Evolutionary conservation across 1,284 basidiomycete genomes (phyloP).

Genomic region (Cutaneotrichosporon mucoides): DNA sequence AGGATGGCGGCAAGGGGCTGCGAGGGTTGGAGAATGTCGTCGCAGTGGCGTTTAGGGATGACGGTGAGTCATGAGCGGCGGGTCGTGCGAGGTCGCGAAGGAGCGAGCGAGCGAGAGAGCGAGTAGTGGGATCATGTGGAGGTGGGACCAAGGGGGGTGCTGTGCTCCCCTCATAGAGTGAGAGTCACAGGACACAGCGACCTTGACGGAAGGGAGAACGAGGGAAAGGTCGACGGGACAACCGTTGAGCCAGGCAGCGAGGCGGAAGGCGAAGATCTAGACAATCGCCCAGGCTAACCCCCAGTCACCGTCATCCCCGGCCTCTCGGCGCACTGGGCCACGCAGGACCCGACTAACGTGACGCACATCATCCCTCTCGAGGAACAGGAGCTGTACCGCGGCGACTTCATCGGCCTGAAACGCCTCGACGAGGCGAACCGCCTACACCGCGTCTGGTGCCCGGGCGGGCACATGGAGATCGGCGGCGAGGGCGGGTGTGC

Average conservation of each 20-base stretch:
- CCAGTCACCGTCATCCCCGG: constrained; percentile 34
- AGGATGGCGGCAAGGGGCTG: constrained; percentile 34
- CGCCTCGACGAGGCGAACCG: constrained; percentile 65
- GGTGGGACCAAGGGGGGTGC: too few species aligned
- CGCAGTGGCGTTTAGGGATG: constrained; percentile 48
- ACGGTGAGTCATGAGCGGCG: constrained; percentile 26
- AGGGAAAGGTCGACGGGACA: too few species aligned
- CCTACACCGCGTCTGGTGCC: constrained; percentile 65
- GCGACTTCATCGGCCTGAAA: constrained; percentile 85
- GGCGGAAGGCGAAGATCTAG: too few species aligned
- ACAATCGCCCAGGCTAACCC: neutral
- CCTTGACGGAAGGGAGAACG: neutral
- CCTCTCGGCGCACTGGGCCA: constrained; percentile 45
- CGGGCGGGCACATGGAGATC: constrained; percentile 81
- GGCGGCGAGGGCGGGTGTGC: constrained; percentile 56
- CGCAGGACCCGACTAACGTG: constrained; percentile 38
- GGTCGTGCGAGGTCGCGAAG: too few species aligned
- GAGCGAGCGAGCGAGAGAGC: too few species aligned
- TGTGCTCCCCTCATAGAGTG: too few species aligned
- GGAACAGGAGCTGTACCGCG: constrained; percentile 67
- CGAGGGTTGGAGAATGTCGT: constrained; percentile 44
- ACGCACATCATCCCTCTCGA: constrained; percentile 65
- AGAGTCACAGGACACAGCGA: too few species aligned
- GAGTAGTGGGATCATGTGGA: too few species aligned
- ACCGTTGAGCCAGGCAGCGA: too few species aligned